Percentiles rank a stretch among this genome's conserved stretches.
These are phyloP conservation scores for Marchantia paleacea DNA, from an alignment of 225 moss, liverwort and hornwort genomes.

Conservation along the genomic window DNA sequence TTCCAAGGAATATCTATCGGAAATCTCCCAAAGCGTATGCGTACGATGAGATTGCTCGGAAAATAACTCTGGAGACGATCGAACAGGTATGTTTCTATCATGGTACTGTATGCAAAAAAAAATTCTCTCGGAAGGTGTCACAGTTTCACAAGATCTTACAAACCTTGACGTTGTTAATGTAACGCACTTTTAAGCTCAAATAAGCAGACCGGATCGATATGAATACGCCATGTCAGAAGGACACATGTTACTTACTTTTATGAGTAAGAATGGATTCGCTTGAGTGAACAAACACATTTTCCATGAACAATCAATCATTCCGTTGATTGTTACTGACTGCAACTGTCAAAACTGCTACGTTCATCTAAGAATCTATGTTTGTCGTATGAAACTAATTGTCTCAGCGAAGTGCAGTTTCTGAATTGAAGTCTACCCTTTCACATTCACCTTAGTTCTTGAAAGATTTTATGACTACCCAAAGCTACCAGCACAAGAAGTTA, in stretches of 20 bases:
- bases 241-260: background rate
- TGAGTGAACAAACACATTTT: too few species aligned
- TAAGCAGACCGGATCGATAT: background rate
- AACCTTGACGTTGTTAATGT: background rate
- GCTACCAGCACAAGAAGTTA: background rate
- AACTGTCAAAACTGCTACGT: too few species aligned
- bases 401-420: too few species aligned
- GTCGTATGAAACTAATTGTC: too few species aligned
- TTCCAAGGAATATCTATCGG: conserved; percentile 60
- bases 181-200: background rate
- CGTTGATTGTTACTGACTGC: too few species aligned
- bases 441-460: too few species aligned
- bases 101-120: background rate
- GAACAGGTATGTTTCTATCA: conserved; percentile 40
- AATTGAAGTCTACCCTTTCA: too few species aligned
- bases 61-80: conserved; percentile 54
- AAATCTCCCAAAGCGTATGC: conserved; percentile 44
- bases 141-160: background rate
- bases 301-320: too few species aligned
- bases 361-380: too few species aligned
- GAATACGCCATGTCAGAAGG: background rate
- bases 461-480: too few species aligned
- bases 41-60: conserved; percentile 57
- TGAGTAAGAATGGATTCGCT: too few species aligned
- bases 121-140: background rate